These are phyloP conservation scores for Trypethelium eluteriae DNA, from an alignment of 495 filamentous ascomycete species.

Conservation along the genomic window DNA sequence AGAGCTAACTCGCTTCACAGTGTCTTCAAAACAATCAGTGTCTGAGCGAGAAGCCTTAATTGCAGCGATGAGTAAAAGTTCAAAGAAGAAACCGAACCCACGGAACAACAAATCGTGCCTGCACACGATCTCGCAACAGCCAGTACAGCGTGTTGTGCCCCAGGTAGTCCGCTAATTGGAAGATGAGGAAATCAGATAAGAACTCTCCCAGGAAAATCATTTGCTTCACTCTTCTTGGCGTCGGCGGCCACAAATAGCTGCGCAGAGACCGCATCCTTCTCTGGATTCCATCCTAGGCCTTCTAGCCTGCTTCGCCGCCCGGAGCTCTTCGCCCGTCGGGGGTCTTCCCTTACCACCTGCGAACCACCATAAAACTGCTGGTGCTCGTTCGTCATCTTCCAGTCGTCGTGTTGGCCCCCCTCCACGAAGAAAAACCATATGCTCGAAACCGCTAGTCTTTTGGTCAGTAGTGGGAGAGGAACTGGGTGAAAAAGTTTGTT, in stretches of 20 bases:
- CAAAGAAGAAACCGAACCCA: background rate
- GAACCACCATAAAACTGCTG: slow-evolving; percentile 21
- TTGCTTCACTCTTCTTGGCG: background rate
- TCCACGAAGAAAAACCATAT: background rate
- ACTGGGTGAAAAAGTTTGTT: background rate
- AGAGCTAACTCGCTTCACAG: slow-evolving; percentile 31
- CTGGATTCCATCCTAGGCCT: background rate
- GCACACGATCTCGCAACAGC: background rate
- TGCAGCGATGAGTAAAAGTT: background rate
- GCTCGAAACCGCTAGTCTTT: background rate
- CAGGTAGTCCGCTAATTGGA: no score
- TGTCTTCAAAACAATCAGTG: slow-evolving; percentile 62
- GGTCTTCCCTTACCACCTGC: slow-evolving; percentile 21
- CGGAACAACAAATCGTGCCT: background rate
- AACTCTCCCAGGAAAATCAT: background rate
- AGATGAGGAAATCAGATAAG: background rate
- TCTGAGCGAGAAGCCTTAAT: slow-evolving; percentile 37
- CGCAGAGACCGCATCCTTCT: slow-evolving; percentile 3
- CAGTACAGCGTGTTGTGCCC: no score
- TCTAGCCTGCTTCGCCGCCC: slow-evolving; percentile 8
- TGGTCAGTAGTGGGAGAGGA: background rate
- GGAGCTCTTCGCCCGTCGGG: slow-evolving; percentile 18
- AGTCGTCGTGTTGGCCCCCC: background rate
- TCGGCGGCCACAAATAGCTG: slow-evolving; percentile 1
- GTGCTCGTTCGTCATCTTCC: slow-evolving; percentile 18